Evolutionary conservation across 805 yeast genomes (phyloP), one percentile per base, ranked within the genome.

Genomic region (Yarrowia porcina): DNA sequence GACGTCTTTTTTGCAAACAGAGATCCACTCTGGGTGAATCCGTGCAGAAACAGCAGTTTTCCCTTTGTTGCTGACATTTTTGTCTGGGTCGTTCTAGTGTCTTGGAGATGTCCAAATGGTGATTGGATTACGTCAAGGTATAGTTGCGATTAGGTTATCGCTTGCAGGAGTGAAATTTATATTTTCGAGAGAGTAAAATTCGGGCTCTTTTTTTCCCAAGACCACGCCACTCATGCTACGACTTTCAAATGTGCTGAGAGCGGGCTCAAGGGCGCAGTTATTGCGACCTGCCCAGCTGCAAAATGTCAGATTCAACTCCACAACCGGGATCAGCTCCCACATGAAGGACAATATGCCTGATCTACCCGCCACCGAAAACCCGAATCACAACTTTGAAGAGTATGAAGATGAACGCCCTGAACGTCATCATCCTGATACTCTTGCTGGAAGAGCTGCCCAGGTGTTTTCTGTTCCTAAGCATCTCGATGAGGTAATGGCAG

Each of bases 1-100:
- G 96, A 86, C 0, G 97, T 86, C 73, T 94, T 93, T 68, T 88
- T 89, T 62, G 96, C 87, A 75, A 93, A 93, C 13, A 87, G 80
- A 42, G 87, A 80, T 7, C 93, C 93, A 66, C 86, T 87, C 78
- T 93, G 97, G 13, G 74, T 84, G 74, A 86, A 91, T 0, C 99
- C 98, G 67, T 93, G 99, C 28, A 94, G 77, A 74, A 94, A 93
- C n/a, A 93, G 77, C 27, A 93, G 79, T 68, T 85, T 85, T 35
- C 64, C 61, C 49, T 52, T 52, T 23, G 44, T 33, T 7, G 44
- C 59, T 7, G 59, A 49, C 57, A 49, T 49, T 20, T 17, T 49
- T 8, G 7, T 6, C n/a, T 6, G 18, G 17, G 17, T 30, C 18
- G 38, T 30, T 30, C 3, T 13, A 17, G 38, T 30, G 54, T 36